Conservation (phyloP, 2,329 filamentous ascomycete genomes). For the Claviceps pazoutovae region DNA sequence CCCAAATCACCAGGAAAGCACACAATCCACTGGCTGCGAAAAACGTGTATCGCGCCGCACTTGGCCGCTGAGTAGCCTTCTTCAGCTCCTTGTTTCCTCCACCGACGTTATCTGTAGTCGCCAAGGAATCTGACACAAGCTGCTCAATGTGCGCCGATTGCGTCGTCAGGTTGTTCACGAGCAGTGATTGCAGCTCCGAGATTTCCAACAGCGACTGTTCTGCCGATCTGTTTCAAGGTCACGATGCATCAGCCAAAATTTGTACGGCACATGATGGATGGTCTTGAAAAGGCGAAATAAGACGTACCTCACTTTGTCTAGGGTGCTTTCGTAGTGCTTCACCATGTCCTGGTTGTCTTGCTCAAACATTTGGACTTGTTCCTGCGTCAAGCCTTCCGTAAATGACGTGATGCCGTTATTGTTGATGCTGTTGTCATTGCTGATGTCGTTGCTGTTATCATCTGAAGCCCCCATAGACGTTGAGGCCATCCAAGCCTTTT, state of each 20-base stretch:
- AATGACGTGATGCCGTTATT: conserved; percentile 3
- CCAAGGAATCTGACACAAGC: conserved; percentile 68
- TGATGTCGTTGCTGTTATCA: neutral
- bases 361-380: conserved; percentile 88
- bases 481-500: conserved; percentile 4
- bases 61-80: conserved; percentile 58
- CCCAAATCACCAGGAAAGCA: conserved; percentile 62
- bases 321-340: conserved; percentile 82
- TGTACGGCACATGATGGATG: neutral
- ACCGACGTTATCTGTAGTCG: conserved; percentile 74
- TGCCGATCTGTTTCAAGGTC: conserved; percentile 45
- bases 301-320: conserved; percentile 82
- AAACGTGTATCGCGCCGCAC: conserved; percentile 64
- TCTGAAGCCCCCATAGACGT: conserved; percentile 7
- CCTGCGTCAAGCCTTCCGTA: conserved; percentile 51
- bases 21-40: conserved; percentile 67
- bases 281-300: neutral
- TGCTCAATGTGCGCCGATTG: conserved; percentile 85
- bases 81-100: conserved; percentile 86
- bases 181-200: conserved; percentile 75
- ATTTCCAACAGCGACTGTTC: conserved; percentile 89
- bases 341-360: conserved; percentile 87
- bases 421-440: neutral
- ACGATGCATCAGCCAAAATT: neutral
- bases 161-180: conserved; percentile 71